Evolutionary conservation across 129 eudicot species (phyloP), one percentile per base, ranked within the genome.

Genomic region (Artemisia tridentata): DNA sequence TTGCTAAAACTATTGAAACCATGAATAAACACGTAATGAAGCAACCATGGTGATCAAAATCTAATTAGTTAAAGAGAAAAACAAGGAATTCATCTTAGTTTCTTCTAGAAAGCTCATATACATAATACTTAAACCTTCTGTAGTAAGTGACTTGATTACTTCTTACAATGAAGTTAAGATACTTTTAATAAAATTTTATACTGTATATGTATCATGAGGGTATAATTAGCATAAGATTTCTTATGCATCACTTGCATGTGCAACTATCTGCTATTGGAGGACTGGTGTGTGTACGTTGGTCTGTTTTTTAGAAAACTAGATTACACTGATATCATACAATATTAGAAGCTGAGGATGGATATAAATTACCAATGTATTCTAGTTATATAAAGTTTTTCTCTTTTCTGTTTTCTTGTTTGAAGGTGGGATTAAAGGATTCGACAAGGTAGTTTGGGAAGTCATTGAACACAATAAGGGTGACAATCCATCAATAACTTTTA

Each of bases 401-500:
- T 80, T 79, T 41, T 79, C 72, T 11, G 51, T 38, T 63, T 63
- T 17, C 43, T 25, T 60, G 18, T 55, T 38, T 81, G 34, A 50
- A 92, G 98, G 98, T 16, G 98, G 98, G 18, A 63, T 78, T 46
- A 90, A 93, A 83, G 97, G 99, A 70, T 93, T 79, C 55, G 99
- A 93, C 85, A 93, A 93, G 82, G 91, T 82, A 23, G 71, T 90
- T 16, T 90, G 99, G 99, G 97, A 93, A 10, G 99, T 93, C 67
- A 76, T 77, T 19, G 89, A 93, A 13, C 81, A 87, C 56, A 87
- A 82, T 25, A 73, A 86, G 80, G 96, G 93, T 16, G 99, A 90
- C 54, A 84, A 50, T 66, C 99, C 99, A 53, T 93, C 99, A 67
- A 90, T 93, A 62, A 82, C 96, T 53, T 93, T 93, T 65, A 93